Base-by-base conservation (phyloP, 129 eudicot genomes). In the Scalesia atractyloides region DNA sequence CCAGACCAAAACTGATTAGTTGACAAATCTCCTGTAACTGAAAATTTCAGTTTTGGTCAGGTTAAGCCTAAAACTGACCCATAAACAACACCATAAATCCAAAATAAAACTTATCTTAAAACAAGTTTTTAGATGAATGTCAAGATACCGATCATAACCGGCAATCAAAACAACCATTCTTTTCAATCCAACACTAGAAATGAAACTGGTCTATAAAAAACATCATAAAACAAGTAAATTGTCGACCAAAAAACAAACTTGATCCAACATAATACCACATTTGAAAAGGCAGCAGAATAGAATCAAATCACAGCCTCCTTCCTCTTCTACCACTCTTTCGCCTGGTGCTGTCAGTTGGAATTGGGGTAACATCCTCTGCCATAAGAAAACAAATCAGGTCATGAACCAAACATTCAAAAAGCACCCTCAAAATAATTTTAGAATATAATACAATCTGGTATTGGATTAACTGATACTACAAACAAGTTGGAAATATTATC, bases 261-360 rank as follows among this genome's bases (percentile, higher is more conserved):
- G 22, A 16, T 50, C 57, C 57, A 51, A 51, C 57, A 51, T 51
- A 51, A 51, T 4, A n/a, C 22, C 57, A 50, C 56, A 51, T 51
- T 51, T 51, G 22, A 10, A 51, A 51, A 51, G 16, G 57, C 57
- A 6, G 57, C 57, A 3, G 20, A 5, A 9, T n/a, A 51, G 2
- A 51, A 51, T 5, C 20, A 51, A 11, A 51, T 51, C 22, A 51
- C 20, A 51, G 57, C 57, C 57, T 51, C 22, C 57, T 51, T 51
- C 57, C 57, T 51, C 57, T 51, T 51, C 57, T 51, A 51, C 57
- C 57, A 51, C 57, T 51, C 57, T 51, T 51, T 18, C 57, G 18
- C 3, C 57, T 18, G 20, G 57, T 51, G 57, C 57, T 51, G 11
- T 51, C 57, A 6, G 57, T 51, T 51, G 57, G 57, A 51, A 51